Conservation (phyloP, 176 grass and related monocot species). For the Bromus sterilis region DNA sequence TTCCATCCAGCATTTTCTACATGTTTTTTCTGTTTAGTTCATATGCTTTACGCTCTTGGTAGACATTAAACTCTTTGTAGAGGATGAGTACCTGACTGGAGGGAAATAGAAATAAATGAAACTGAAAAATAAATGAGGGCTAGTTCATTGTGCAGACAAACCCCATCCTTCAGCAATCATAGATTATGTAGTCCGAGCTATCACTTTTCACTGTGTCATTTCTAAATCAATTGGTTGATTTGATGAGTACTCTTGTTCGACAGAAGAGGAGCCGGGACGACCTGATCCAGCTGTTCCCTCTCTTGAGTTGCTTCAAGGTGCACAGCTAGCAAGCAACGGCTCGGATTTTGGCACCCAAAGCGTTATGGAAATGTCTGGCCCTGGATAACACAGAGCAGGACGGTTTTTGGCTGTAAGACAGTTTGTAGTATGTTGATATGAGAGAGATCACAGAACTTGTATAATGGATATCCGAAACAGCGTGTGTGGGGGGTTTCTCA, state of each 20-base stretch:
- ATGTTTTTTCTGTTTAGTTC: background rate
- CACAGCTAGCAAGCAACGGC: constrained; percentile 33
- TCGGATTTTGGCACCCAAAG: background rate
- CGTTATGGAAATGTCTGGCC: background rate
- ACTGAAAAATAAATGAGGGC: background rate
- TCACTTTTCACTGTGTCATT: background rate
- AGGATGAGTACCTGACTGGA: background rate
- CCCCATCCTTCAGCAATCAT: background rate
- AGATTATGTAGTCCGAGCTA: background rate
- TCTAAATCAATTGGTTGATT: constrained; percentile 11
- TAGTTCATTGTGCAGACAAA: background rate
- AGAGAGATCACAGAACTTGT: background rate
- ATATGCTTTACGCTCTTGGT: background rate
- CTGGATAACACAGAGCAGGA: background rate
- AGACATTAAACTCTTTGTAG: background rate
- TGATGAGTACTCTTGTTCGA: background rate
- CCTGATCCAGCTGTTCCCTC: constrained; percentile 54
- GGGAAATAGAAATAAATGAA: background rate
- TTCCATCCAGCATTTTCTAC: background rate
- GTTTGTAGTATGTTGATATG: background rate
- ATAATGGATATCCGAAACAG: background rate
- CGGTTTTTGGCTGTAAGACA: background rate
- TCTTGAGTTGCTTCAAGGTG: constrained; percentile 78
- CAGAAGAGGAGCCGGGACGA: constrained; percentile 67
- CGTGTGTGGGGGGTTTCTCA: background rate